A percentile compares a stretch with the other conserved stretches of the same genome.
phyloP scores from a whole-genome alignment of 192 early-diverging fungal species.

The Lobosporangium transversale region DNA sequence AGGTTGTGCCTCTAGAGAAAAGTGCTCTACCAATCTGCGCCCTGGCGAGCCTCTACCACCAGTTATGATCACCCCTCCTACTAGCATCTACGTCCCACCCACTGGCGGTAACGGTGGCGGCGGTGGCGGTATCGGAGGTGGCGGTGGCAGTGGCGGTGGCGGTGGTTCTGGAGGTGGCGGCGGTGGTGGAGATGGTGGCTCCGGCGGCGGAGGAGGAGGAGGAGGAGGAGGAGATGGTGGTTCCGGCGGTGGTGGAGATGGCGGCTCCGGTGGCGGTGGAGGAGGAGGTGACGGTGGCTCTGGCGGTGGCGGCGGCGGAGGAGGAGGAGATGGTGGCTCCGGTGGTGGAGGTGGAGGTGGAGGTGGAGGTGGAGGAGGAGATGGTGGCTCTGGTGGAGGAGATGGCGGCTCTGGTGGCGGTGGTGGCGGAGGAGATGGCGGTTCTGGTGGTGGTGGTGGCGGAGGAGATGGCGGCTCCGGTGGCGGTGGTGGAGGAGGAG shows the following conservation, averaged over 20 bases:
- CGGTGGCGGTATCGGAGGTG: slow-evolving; percentile 11
- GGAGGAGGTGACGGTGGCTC: slow-evolving; percentile 7
- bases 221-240: slow-evolving; percentile 15
- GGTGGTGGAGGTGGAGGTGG: background rate
- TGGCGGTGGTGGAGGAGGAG: background rate
- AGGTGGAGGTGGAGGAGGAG: background rate
- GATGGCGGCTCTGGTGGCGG: background rate
- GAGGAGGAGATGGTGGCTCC: slow-evolving; percentile 5
- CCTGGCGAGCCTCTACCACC: slow-evolving; percentile 36
- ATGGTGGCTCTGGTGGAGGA: background rate
- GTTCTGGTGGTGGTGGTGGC: background rate
- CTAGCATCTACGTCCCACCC: slow-evolving; percentile 26
- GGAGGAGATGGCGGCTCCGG: slow-evolving; percentile 6
- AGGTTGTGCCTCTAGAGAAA: slow-evolving; percentile 17
- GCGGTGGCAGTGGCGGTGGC: background rate
- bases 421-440: background rate
- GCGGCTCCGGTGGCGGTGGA: background rate
- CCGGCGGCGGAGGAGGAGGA: background rate
- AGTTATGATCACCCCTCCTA: slow-evolving; percentile 21
- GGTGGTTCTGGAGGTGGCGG: slow-evolving; percentile 1
- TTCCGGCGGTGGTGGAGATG: slow-evolving; percentile 6
- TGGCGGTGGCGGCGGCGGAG: slow-evolving; percentile 11
- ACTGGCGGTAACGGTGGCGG: slow-evolving; percentile 8
- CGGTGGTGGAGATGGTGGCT: background rate
- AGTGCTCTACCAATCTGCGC: slow-evolving; percentile 37